Evolutionary conservation across 2,329 filamentous ascomycete species (phyloP).

Genomic region (Pezicula radicicola): DNA sequence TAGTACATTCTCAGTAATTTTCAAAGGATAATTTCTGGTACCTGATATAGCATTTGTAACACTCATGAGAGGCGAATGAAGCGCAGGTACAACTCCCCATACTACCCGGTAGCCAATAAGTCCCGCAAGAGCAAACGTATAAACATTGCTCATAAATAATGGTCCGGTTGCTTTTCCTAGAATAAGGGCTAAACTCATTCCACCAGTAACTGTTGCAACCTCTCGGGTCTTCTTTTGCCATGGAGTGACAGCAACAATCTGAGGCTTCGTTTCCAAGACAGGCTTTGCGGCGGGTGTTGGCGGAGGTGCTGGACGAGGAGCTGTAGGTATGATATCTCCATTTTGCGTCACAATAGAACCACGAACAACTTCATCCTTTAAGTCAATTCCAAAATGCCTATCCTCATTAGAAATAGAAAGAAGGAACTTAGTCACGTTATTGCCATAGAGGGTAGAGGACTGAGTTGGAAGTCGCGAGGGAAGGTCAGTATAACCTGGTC

Average conservation of each 20-base stretch:
- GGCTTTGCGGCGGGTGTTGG: conserved; percentile 47
- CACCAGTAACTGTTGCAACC: conserved; percentile 70
- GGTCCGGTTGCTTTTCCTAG: conserved; percentile 80
- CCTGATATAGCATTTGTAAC: conserved; percentile 91
- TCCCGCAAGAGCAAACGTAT: conserved; percentile 80
- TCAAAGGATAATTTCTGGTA: conserved; percentile 17
- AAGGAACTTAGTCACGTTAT: conserved; percentile 88
- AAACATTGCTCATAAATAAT: conserved; percentile 83
- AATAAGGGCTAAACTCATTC: conserved; percentile 72
- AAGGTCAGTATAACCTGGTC: conserved; percentile 74
- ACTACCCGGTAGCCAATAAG: conserved; percentile 86
- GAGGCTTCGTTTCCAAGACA: conserved; percentile 47
- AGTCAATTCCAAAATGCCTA: conserved; percentile 75
- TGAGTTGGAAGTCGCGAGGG: conserved; percentile 85
- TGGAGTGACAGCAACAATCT: conserved; percentile 68
- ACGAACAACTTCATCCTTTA: conserved; percentile 81
- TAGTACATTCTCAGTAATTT: conserved; percentile 3
- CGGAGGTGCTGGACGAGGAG: conserved; percentile 64
- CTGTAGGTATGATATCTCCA: conserved; percentile 72
- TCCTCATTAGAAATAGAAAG: conserved; percentile 77
- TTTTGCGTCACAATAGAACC: conserved; percentile 80
- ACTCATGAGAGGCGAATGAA: conserved; percentile 89
- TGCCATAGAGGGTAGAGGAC: conserved; percentile 86
- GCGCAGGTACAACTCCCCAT: conserved; percentile 79
- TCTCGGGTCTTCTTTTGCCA: conserved; percentile 79